phyloP scores from a whole-genome alignment of 768 basidiomycete species.

The Saitozyma podzolica region DNA sequence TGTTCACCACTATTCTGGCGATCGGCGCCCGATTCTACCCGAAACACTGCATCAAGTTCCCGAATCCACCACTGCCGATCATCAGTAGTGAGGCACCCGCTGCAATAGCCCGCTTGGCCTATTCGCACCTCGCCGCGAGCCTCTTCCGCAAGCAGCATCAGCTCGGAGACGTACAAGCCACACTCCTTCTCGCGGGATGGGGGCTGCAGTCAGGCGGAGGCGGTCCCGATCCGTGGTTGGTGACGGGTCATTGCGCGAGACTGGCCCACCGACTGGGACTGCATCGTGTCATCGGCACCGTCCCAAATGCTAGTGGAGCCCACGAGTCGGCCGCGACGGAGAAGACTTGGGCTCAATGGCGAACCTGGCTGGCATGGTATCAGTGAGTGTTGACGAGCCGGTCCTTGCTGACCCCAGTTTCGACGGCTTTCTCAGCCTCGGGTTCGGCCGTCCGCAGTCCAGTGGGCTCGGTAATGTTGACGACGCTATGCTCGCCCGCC shows the following conservation, averaged over 20 bases:
- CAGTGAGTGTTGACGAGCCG: conserved; percentile 6
- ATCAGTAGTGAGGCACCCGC: conserved; percentile 5
- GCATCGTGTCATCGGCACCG: conserved; percentile 12
- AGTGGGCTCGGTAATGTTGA: conserved; percentile 4
- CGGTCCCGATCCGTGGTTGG: conserved; percentile 40
- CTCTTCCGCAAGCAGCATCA: conserved; percentile 37
- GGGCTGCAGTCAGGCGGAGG: conserved; percentile 32
- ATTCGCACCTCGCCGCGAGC: conserved; percentile 33
- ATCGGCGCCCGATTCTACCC: conserved; percentile 25
- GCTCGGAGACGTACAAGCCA: conserved; percentile 40
- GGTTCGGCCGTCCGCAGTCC: conserved; percentile 26
- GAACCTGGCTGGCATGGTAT: conserved; percentile 22
- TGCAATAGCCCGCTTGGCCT: conserved; percentile 20
- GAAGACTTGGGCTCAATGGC: conserved; percentile 13
- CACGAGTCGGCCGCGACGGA: neutral
- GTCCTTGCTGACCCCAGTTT: conserved; percentile 9
- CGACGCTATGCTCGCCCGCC: conserved; percentile 10
- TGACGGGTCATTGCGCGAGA: conserved; percentile 37
- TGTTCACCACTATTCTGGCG: conserved; percentile 26
- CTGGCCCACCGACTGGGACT: conserved; percentile 35
- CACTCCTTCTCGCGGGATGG: conserved; percentile 35
- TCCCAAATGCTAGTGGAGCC: conserved; percentile 1
- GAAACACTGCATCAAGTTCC: conserved; percentile 2
- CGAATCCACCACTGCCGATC: neutral
- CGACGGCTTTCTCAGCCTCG: conserved; percentile 28